Base-by-base conservation (phyloP, 2,329 filamentous ascomycete genomes). In the Aspergillus sp. region DNA sequence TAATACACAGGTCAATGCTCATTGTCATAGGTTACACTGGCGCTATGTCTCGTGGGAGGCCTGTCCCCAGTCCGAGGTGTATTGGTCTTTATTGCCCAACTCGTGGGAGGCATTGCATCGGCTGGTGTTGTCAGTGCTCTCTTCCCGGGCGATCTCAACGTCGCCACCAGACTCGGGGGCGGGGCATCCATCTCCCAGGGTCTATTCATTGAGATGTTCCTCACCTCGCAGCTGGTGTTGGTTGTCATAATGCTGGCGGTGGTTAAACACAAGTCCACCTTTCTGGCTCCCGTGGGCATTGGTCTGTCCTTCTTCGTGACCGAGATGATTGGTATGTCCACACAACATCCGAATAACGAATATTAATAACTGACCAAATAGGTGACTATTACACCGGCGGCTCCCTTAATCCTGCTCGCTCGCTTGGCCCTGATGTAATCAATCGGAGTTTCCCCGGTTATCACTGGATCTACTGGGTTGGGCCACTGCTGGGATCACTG, bases 191-290 rank as follows among this genome's bases (percentile, higher is more conserved):
- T 74, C 7, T 69, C 69, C 0, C 81, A 80, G 46, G 83, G 82
- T 6, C 67, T 86, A 33, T 84, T 86, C 57, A 75, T 86, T 38
- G 83, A 86, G 62, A 76, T 82, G 68, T 82, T 85, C 54, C 69
- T 85, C 32, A 86, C 82, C 0, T 69, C 79, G 0, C 74, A 83
- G 57, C 70, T 86, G 7, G 75, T 85, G 6, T 70, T 86, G 42
- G 77, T 81, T 3, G 78, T 86, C 28, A 78, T 82, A 61, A 84
- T 88, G 77, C 72, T 88, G 36, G 84, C 83, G 0, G 79, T 81
- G 4, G 83, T 88, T 60, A 88, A 89, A 67, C 84, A 88, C 62
- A 81, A 82, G 36, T 79, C 80, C 2, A 89, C 85, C 0, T 87
- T 76, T 58, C 67, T 88, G 1, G 85, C 85, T 0, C 85, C 86